Evolutionary conservation across 1,139 yeast species (phyloP), one percentile per base, ranked within the genome.

Genomic region (Pichia sp.): DNA sequence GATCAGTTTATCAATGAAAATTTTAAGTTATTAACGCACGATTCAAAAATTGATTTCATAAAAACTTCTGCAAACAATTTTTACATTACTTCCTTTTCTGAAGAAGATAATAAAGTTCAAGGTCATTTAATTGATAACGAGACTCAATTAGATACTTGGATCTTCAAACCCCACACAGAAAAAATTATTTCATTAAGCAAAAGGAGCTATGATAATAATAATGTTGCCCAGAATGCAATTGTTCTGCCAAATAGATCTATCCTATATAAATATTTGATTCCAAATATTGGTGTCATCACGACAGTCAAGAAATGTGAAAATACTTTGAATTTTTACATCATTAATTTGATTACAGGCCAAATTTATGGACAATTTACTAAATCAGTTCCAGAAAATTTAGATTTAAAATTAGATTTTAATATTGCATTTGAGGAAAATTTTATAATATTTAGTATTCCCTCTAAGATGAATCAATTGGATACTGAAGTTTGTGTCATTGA

Each of bases 401-500:
- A 35, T 10, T 4, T 12, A 4, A 38, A 35, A 12, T 7, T 3
- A 2, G 40, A 76, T 1, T 57, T 87, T 22, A 69, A 73, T 27
- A 57, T 87, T 33, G 69, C 80, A 1, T 74, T 80, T 62, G 94
- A 90, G 46, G 97, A 92, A 59, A 81, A 89, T 62, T 90, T 95
- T 87, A 67, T 87, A 12, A 73, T 86, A 4, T 84, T 85, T 61
- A 69, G 92, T 0, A n/a, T 47, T 2, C 69, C 79, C n/a, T n/a
- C n/a, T n/a, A n/a, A 42, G 61, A 62, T 2, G 62, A 62, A 3
- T 84, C 84, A 12, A 28, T 35, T 41, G 12, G 78, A 80, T 44
- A 78, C 80, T 48, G 74, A 82, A 54, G 60, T 92, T 16, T 78
- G 74, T 22, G 89, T 85, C 1, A 68, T 87, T 59, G 97, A 92